Evolutionary conservation across 2,329 filamentous ascomycete species (phyloP).

Genomic region (Nigrospora oryzae): DNA sequence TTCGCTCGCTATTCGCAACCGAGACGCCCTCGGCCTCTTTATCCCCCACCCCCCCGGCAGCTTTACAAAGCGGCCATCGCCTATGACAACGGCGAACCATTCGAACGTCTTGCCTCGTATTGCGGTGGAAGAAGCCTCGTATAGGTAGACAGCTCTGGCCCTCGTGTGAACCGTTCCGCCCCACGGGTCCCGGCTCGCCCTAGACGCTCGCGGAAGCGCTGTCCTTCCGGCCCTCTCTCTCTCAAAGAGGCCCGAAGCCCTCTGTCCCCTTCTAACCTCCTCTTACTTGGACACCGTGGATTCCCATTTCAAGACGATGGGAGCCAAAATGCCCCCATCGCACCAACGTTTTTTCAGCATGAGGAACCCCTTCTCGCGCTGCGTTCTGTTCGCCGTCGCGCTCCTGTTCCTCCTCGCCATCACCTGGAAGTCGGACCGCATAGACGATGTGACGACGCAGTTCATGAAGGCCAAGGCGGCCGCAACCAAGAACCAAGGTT

Average conservation of each 20-base stretch:
- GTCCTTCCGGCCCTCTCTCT: no score
- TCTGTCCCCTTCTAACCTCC: background rate
- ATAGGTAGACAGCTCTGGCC: conserved; percentile 3
- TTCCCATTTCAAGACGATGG: conserved; percentile 20
- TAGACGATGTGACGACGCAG: conserved; percentile 28
- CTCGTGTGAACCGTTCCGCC: background rate
- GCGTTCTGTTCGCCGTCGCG: conserved; percentile 31
- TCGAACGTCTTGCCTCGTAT: conserved; percentile 2
- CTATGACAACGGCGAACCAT: background rate
- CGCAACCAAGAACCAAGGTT: conserved; percentile 18
- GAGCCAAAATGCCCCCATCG: conserved; percentile 27
- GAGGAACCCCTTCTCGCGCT: conserved; percentile 38
- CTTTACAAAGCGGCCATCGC: no score
- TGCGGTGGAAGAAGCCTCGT: conserved; percentile 1
- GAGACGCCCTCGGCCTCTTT: no score
- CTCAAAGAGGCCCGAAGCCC: no score
- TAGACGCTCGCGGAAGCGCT: no score
- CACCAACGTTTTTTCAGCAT: conserved; percentile 36
- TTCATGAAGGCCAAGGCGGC: conserved; percentile 30
- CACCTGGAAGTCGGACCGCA: conserved; percentile 30
- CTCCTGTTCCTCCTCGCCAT: conserved; percentile 32
- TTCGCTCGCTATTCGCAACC: no score
- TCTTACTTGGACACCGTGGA: background rate
- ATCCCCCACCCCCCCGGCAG: no score
- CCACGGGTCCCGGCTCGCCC: no score